A percentile compares a stretch with the other conserved stretches of the same genome.
These are phyloP conservation scores for Monilinia laxa DNA, from an alignment of 2,329 filamentous ascomycete genomes.

Conservation along the genomic window DNA sequence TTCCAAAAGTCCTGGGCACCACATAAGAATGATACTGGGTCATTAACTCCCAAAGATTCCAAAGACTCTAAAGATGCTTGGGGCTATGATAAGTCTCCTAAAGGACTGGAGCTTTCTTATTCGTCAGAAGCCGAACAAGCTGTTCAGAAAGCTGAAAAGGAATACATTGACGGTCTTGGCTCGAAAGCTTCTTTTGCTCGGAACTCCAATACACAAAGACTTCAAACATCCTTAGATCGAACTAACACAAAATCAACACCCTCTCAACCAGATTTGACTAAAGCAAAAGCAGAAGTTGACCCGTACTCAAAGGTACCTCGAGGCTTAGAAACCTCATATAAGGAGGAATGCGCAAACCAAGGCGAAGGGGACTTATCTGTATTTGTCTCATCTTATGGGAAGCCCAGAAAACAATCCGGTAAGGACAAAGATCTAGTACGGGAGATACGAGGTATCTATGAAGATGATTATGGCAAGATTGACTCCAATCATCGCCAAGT, in stretches of 20 bases:
- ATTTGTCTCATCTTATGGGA: conserved; percentile 26
- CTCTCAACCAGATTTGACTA: not conserved
- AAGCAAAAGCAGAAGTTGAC: not conserved
- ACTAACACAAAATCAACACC: not conserved
- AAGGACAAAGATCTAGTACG: conserved; percentile 40
- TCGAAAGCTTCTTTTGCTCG: conserved; percentile 30
- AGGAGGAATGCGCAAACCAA: conserved; percentile 24
- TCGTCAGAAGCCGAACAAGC: conserved; percentile 27
- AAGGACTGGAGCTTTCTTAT: conserved; percentile 21
- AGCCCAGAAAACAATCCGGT: conserved; percentile 19
- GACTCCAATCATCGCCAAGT: conserved; percentile 38
- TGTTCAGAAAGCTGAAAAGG: conserved; percentile 34
- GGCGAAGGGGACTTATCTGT: conserved; percentile 27
- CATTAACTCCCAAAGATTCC: conserved; percentile 27
- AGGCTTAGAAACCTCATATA: conserved; percentile 20
- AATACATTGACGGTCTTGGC: conserved; percentile 33
- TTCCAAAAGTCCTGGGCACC: conserved; percentile 47
- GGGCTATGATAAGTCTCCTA: conserved; percentile 22
- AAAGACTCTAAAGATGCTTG: conserved; percentile 13
- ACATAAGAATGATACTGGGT: conserved; percentile 23
- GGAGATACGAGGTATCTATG: conserved; percentile 46
- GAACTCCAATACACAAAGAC: conserved; percentile 29
- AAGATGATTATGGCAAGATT: conserved; percentile 45
- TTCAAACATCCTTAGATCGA: conserved; percentile 40
- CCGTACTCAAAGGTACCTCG: conserved; percentile 22